Conservation (phyloP, 805 yeast genomes). For the Hanseniaspora valbyensis region DNA sequence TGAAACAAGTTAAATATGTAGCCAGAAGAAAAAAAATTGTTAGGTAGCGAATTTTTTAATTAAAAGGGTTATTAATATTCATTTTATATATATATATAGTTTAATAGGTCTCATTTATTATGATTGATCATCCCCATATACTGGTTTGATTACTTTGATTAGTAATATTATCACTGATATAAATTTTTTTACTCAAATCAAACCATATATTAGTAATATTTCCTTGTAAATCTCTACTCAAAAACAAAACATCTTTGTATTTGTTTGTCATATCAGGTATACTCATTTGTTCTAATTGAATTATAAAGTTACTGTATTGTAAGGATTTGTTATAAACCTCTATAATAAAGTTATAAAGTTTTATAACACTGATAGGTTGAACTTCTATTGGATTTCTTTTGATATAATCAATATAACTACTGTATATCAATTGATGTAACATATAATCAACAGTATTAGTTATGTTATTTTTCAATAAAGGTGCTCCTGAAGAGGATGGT, state of each 20-base stretch:
- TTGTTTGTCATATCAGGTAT: neutral
- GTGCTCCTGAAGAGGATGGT: neutral
- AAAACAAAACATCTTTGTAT: neutral
- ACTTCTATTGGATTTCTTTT: neutral
- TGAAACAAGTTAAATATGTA: too few relatives aligned
- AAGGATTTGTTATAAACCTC: neutral
- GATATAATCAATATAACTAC: neutral
- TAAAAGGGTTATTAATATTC: too few relatives aligned
- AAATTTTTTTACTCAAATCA: neutral
- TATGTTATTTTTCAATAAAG: neutral
- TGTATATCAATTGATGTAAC: neutral
- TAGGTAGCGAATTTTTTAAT: too few relatives aligned
- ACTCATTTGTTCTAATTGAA: neutral
- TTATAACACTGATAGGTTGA: neutral
- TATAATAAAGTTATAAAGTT: neutral
- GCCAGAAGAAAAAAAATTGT: too few relatives aligned
- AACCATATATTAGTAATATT: conserved; percentile 1
- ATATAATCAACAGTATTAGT: neutral
- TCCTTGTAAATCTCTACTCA: neutral
- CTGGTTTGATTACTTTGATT: neutral
- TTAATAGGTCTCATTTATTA: too few relatives aligned
- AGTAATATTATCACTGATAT: neutral
- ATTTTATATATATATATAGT: too few relatives aligned
- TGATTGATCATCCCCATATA: neutral
- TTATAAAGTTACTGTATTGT: neutral